Evolutionary conservation across 2,329 filamentous ascomycete genomes (phyloP).

Genomic region (Teratosphaeriaceae sp.): DNA sequence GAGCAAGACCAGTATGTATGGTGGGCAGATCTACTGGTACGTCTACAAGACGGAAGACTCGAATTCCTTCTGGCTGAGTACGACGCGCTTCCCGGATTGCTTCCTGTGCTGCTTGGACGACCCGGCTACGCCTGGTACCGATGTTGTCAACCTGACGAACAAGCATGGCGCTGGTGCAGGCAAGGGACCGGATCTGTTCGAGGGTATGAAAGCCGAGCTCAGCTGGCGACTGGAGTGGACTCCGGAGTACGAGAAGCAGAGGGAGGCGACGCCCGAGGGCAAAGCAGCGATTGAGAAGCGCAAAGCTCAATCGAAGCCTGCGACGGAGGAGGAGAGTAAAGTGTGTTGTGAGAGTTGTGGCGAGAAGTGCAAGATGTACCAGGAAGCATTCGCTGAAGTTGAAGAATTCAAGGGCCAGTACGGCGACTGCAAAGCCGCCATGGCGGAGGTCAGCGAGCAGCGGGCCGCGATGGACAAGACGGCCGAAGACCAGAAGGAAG

Average conservation of each 20-base stretch:
- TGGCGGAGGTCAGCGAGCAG: not conserved
- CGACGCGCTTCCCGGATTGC: slow-evolving; percentile 7
- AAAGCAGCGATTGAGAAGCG: slow-evolving; percentile 3
- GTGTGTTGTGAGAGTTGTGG: not conserved
- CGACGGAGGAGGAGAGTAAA: not conserved
- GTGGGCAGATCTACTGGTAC: slow-evolving; percentile 7
- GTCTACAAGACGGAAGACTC: slow-evolving; percentile 7
- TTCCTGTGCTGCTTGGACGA: slow-evolving; percentile 7
- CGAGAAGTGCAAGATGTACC: not conserved
- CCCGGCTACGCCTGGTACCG: slow-evolving; percentile 1
- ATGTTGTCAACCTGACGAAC: slow-evolving; percentile 8
- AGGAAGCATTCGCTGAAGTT: not conserved
- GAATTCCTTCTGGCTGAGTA: slow-evolving; percentile 10
- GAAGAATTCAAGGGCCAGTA: slow-evolving; percentile 2
- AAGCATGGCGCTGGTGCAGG: slow-evolving; percentile 2
- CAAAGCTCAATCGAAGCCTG: not conserved
- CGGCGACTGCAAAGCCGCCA: slow-evolving; percentile 1
- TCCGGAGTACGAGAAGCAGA: slow-evolving; percentile 9
- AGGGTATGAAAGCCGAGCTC: slow-evolving; percentile 5
- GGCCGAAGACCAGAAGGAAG: slow-evolving; percentile 2
- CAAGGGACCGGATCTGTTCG: slow-evolving; percentile 5
- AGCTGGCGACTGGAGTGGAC: slow-evolving; percentile 11
- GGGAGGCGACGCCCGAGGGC: slow-evolving; percentile 5
- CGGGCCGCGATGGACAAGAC: slow-evolving; percentile 1
- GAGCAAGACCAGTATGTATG: slow-evolving; percentile 4